Evolutionary conservation across 495 filamentous ascomycete species (phyloP).

Genomic region (Thermochaetoides thermophila): DNA sequence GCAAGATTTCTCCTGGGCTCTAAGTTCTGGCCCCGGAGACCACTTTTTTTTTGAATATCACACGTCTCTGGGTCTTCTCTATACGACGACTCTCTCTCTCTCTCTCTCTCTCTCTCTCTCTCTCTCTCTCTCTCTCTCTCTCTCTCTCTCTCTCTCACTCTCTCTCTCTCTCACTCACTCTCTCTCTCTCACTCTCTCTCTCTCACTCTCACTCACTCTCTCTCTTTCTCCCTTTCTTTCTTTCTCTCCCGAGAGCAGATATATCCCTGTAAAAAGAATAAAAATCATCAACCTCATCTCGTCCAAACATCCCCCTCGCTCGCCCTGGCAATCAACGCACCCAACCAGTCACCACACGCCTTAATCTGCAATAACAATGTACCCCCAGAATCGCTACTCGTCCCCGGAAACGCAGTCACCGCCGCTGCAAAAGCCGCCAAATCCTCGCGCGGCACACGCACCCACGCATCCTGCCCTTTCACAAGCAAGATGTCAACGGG

Average conservation of each 20-base stretch:
- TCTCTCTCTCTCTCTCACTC: neutral
- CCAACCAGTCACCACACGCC: slow-evolving; percentile 33
- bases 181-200: neutral
- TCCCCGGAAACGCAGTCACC: slow-evolving; percentile 51
- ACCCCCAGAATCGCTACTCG: slow-evolving; percentile 5
- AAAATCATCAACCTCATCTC: slow-evolving; percentile 6
- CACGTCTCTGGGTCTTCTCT: too few relatives aligned
- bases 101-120: neutral
- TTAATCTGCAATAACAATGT: slow-evolving; percentile 20
- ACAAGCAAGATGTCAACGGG: slow-evolving; percentile 67
- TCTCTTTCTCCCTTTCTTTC: neutral
- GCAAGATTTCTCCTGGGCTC: too few relatives aligned
- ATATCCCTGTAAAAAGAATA: neutral
- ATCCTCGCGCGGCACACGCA: slow-evolving; percentile 62
- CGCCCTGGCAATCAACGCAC: slow-evolving; percentile 24
- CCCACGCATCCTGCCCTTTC: slow-evolving; percentile 36
- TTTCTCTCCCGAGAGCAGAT: neutral
- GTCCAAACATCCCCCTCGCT: slow-evolving; percentile 25
- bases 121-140: neutral
- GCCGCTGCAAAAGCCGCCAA: slow-evolving; percentile 41
- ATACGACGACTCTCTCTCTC: neutral
- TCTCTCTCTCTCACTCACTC: neutral
- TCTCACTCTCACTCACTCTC: neutral
- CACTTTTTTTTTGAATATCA: too few relatives aligned
- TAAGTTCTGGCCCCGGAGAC: too few relatives aligned